Conservation (phyloP, 768 basidiomycete genomes). For the Panus rudis region DNA sequence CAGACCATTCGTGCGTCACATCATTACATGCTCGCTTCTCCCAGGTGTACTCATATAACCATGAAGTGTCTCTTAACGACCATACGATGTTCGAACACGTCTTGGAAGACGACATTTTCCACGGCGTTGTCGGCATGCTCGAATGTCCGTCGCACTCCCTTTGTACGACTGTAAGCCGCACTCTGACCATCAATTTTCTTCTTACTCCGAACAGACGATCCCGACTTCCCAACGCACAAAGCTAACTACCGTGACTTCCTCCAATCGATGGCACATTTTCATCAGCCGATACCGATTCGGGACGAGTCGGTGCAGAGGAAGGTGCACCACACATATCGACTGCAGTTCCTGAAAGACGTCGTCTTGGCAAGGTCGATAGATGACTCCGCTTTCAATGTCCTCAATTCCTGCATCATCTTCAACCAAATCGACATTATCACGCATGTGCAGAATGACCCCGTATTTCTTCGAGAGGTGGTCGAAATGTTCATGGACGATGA, state of each 20-base stretch:
- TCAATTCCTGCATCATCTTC: constrained; percentile 97
- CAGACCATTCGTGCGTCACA: constrained; percentile 78
- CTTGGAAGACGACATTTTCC: constrained; percentile 86
- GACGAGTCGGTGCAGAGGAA: constrained; percentile 74
- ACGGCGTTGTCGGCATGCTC: constrained; percentile 91
- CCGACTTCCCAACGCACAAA: constrained; percentile 94
- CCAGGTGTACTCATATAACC: neutral
- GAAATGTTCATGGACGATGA: constrained; percentile 68
- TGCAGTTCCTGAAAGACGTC: constrained; percentile 97
- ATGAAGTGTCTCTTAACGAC: constrained; percentile 87
- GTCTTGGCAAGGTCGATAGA: constrained; percentile 92
- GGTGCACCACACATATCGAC: constrained; percentile 94
- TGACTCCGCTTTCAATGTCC: constrained; percentile 93
- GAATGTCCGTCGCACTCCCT: constrained; percentile 62
- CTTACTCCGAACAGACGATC: constrained; percentile 62
- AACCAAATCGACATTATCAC: constrained; percentile 98
- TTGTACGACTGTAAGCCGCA: no score
- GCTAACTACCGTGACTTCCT: constrained; percentile 96
- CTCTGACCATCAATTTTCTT: constrained; percentile 10
- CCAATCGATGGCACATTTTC: constrained; percentile 73
- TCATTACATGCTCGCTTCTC: neutral
- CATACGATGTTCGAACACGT: constrained; percentile 93
- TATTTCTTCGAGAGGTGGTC: constrained; percentile 75
- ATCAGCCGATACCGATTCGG: constrained; percentile 80
- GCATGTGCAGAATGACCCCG: constrained; percentile 73